phyloP scores from a whole-genome alignment of 2,329 filamentous ascomycete genomes.

The Diaporthe sp. region DNA sequence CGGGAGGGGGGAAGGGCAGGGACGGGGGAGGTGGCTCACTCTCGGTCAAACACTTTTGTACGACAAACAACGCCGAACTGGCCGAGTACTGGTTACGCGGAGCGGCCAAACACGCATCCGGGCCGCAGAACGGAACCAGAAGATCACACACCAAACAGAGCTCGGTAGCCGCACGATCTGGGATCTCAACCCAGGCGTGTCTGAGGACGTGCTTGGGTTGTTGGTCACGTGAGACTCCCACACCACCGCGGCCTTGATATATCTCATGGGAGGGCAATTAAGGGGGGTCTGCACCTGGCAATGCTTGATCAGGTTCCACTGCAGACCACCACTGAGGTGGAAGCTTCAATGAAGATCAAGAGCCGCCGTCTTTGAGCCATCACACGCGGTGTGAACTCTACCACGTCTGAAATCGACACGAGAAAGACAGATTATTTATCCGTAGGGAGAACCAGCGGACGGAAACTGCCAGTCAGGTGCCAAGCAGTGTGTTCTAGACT shows the following conservation, averaged over 20 bases:
- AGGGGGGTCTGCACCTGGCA: not conserved
- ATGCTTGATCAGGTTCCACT: not conserved
- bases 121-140: conserved; percentile 16
- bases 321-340: not conserved
- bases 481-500: conserved; percentile 7
- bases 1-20: not conserved
- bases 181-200: not conserved
- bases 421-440: not conserved
- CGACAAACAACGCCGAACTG: not conserved
- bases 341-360: not conserved
- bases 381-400: not conserved
- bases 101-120: conserved; percentile 1
- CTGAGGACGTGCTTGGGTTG: not conserved
- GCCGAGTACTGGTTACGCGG: not conserved
- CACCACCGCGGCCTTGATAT: not conserved
- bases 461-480: not conserved
- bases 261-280: not conserved
- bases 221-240: not conserved
- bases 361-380: not conserved
- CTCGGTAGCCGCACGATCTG: not conserved
- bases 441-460: not conserved
- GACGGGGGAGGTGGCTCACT: not conserved
- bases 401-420: not conserved
- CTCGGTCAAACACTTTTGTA: not conserved
- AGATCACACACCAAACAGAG: not conserved